Evolutionary conservation across 176 grass and related monocot genomes (phyloP), one percentile per base, ranked within the genome.

Genomic region (Leersia perrieri): DNA sequence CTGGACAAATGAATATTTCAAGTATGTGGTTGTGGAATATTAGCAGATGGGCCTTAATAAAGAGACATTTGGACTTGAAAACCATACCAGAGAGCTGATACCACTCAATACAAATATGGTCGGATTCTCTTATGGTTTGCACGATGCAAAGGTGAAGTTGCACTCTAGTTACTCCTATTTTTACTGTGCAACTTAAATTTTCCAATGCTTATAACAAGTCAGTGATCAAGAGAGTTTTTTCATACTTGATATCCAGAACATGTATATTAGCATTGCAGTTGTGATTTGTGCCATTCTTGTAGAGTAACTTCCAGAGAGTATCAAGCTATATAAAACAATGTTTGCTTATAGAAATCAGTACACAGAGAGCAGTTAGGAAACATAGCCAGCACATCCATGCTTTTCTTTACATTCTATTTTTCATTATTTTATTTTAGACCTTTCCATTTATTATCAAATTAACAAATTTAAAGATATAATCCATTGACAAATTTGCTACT

Each of bases 61-160:
- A 27, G 34, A 67, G 18, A 32, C 31, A 30, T 66, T 47, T 20
- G 25, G 40, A 36, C 64, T 55, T 16, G 26, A 40, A 58, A 68
- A 71, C 49, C 30, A 25, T 22, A 64, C n/a, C 18, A 31, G 14
- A 33, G 18, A 68, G 7, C 29, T 68, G 30, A 15, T 13, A 39
- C 18, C 69, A 45, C 69, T 28, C 67, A 44, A 44, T 41, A 39
- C 18, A 81, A 80, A 16, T 25, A 58, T 58, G 22, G 53, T 8
- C 25, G 53, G 67, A 26, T 33, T 13, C 38, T 11, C 66, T 81
- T 49, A 29, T 71, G 70, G 26, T 61, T 33, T 74, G 61, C 41
- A 51, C 3, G 58, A 45, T 63, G 60, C 60, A 20, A 71, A 82
- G 69, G 80, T 65, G 70, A 74, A 65, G 49, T 35, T 42, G 33